Percentiles rank a stretch among this genome's conserved stretches.
These are phyloP conservation scores for Paramecium pentaurelia DNA, from an alignment of 73 alveolate species.

Conservation along the genomic window DNA sequence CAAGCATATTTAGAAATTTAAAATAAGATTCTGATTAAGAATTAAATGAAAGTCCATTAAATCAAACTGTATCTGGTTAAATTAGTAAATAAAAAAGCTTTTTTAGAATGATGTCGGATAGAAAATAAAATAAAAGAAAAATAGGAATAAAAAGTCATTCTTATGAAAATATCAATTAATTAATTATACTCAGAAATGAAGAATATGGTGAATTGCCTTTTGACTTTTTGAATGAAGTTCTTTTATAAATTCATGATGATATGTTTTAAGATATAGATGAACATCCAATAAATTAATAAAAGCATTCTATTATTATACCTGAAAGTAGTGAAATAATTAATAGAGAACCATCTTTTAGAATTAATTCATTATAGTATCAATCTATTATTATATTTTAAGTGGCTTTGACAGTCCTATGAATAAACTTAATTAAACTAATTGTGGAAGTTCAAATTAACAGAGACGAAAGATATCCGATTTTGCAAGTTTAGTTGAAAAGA, in stretches of 20 bases:
- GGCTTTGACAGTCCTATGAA: conserved; percentile 1
- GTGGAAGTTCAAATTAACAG: neutral
- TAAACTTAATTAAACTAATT: neutral
- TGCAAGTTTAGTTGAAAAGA: neutral
- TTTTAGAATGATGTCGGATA: conserved; percentile 1
- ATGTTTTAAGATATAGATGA: neutral
- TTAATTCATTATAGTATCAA: neutral
- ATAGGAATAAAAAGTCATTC: conserved; percentile 37
- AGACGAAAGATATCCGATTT: neutral
- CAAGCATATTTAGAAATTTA: neutral
- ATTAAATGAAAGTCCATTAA: neutral
- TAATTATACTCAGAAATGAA: conserved; percentile 8
- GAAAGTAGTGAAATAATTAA: neutral
- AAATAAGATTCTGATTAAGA: conserved; percentile 6
- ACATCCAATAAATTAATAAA: neutral
- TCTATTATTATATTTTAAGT: neutral
- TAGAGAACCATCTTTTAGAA: conserved; percentile 2
- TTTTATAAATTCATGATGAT: conserved; percentile 4
- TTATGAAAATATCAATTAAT: neutral
- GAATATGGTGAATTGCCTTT: conserved; percentile 30
- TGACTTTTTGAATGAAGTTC: conserved; percentile 28
- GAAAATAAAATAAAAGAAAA: neutral
- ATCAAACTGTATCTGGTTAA: neutral
- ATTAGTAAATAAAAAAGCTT: neutral
- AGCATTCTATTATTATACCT: neutral